Conservation (phyloP, 192 early-diverging fungal genomes). For the Podochytrium sp. region DNA sequence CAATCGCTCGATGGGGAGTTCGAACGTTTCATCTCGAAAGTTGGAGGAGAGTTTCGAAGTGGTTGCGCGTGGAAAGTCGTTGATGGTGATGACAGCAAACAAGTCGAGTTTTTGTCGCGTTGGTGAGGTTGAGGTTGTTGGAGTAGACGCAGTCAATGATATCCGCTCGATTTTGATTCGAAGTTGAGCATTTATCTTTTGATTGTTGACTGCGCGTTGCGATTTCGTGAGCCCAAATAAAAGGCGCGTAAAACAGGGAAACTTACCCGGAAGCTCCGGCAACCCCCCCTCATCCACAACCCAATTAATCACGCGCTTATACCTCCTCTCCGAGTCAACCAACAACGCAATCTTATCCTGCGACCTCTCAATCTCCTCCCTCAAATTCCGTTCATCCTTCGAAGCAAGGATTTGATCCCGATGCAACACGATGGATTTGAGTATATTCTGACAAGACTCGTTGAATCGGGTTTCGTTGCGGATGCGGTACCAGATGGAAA, state of each 20-base stretch:
- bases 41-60: constrained; percentile 4
- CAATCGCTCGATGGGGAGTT: constrained; percentile 10
- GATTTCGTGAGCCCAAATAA: neutral
- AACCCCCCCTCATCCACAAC: constrained; percentile 8
- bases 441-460: constrained; percentile 21
- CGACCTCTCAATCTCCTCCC: constrained; percentile 22
- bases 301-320: constrained; percentile 11
- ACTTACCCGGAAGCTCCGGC: neutral
- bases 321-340: neutral
- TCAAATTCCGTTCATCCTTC: constrained; percentile 18
- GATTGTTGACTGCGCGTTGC: neutral
- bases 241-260: neutral
- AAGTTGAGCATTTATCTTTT: constrained; percentile 22
- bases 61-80: constrained; percentile 15
- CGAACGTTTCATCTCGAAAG: constrained; percentile 12
- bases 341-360: neutral
- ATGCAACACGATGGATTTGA: constrained; percentile 11
- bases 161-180: constrained; percentile 16
- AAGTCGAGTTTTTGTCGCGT: constrained; percentile 2
- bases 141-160: neutral
- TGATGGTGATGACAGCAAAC: constrained; percentile 20
- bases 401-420: constrained; percentile 17
- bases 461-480: neutral
- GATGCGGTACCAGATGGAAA: neutral
- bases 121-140: neutral